A percentile compares a stretch with the other conserved stretches of the same genome.
These are phyloP conservation scores for Fusarium sp. DNA, from an alignment of 2,329 filamentous ascomycete genomes.

Conservation along the genomic window DNA sequence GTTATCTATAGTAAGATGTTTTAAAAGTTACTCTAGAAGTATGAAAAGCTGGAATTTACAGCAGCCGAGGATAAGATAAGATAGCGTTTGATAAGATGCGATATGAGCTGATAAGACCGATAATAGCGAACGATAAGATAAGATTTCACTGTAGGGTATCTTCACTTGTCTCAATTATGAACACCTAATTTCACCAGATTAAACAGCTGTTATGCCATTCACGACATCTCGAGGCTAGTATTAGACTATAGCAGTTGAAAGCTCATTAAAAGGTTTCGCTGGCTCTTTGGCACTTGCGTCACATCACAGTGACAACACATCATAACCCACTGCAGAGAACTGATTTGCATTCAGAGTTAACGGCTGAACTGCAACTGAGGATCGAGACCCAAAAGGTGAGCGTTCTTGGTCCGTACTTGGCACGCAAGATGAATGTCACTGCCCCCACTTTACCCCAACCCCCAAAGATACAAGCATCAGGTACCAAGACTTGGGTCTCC, in stretches of 20 bases:
- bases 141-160: background rate
- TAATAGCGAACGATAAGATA: background rate
- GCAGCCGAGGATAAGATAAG: background rate
- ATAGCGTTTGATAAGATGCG: background rate
- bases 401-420: background rate
- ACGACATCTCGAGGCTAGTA: background rate
- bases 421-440: background rate
- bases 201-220: background rate
- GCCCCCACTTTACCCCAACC: background rate
- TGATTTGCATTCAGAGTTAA: background rate
- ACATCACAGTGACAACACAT: no score
- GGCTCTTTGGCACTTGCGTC: no score
- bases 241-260: no score
- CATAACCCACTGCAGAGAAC: background rate
- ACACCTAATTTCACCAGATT: background rate
- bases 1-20: no score
- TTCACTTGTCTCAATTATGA: background rate
- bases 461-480: background rate
- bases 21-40: no score
- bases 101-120: background rate
- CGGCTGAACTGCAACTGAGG: background rate
- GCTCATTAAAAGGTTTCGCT: no score
- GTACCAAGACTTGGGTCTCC: background rate
- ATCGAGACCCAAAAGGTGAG: fast-evolving
- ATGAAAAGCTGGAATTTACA: background rate